Percentiles rank a stretch among this genome's conserved stretches.
Conservation (phyloP, 306 rosid genomes). For the Psophocarpus tetragonolobus region DNA sequence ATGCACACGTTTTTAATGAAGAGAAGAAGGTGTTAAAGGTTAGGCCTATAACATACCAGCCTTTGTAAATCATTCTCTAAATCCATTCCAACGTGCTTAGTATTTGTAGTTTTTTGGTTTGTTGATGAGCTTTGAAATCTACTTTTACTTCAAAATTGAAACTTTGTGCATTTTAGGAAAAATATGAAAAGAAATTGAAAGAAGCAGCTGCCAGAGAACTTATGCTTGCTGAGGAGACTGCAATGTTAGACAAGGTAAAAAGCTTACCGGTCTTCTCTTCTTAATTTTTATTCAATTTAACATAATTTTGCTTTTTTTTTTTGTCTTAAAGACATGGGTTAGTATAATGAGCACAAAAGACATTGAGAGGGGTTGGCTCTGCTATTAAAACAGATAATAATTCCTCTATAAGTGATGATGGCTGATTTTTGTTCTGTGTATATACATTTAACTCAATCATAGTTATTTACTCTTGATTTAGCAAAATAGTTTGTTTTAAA, state of each 20-base stretch:
- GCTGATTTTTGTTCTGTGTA: conserved; percentile 10
- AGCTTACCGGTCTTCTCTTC: conserved; percentile 3
- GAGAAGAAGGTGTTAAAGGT: conserved; percentile 82
- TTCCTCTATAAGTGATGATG: not conserved
- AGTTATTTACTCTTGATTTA: conserved; percentile 28
- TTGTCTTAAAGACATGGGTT: not conserved
- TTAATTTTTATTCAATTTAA: not conserved
- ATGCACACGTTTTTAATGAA: conserved; percentile 62
- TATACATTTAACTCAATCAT: conserved; percentile 23
- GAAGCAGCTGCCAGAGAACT: conserved; percentile 90
- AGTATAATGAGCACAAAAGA: conserved; percentile 14
- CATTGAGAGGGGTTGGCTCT: not conserved
- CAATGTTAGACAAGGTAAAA: conserved; percentile 85
- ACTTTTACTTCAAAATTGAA: not conserved
- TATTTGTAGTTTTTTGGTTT: conserved; percentile 14
- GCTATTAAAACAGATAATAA: conserved; percentile 1
- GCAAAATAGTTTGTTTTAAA: conserved; percentile 19
- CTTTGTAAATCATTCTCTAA: conserved; percentile 24
- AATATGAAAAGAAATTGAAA: conserved; percentile 77
- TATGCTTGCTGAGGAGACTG: conserved; percentile 91
- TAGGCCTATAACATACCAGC: conserved; percentile 26
- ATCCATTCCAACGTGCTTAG: conserved; percentile 13
- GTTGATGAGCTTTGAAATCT: conserved; percentile 34
- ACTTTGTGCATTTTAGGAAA: conserved; percentile 53
- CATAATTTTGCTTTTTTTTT: conserved; percentile 2